Evolutionary conservation across 768 basidiomycete genomes (phyloP), one percentile per base, ranked within the genome.

Genomic region (Boletus fagicola): DNA sequence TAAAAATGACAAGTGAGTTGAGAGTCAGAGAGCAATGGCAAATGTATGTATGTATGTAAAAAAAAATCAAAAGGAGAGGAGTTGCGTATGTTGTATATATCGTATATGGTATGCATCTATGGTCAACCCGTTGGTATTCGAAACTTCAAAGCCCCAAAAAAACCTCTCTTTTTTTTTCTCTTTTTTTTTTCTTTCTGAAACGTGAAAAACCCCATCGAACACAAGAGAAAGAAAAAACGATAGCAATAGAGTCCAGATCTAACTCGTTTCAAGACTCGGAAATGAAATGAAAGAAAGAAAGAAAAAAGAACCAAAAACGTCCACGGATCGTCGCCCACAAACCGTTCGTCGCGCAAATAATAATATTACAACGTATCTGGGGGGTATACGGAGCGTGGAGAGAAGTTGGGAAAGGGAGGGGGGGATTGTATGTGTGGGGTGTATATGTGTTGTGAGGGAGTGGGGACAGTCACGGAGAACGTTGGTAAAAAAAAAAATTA

Each of bases 291-390:
- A n/a, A n/a, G n/a, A n/a, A 5, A 31, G 30, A 3, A 31, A 2
- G 2, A 12, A 10, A 18, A 4, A 18, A 20, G 16, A 10, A 20
- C 8, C 12, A 2, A 30, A 49, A 35, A 39, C 36, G 51, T 46
- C 51, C 42, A 22, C 33, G 44, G n/a, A 4, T 15, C 33, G 42
- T 53, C 39, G 12, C 24, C 24, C 49, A 50, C 49, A 28, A 50
- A 39, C 24, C 24, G 36, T 28, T 53, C 36, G 53, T 33, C 39
- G 53, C 46, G 54, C 62, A 64, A 55, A 53, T 52, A 67, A 74
- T 75, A 74, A 66, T 69, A 75, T 74, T 74, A 75, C 74, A 75
- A 72, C 64, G 70, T 75, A 62, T 62, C 36, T 46, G 55, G 69
- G 70, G 55, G 69, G 70, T 70, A 73, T 73, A 71, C 58, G 50